Percentiles rank a stretch among this genome's conserved stretches.
phyloP scores from a whole-genome alignment of 2,329 filamentous ascomycete genomes.

The Aspergillus luchuensis region DNA sequence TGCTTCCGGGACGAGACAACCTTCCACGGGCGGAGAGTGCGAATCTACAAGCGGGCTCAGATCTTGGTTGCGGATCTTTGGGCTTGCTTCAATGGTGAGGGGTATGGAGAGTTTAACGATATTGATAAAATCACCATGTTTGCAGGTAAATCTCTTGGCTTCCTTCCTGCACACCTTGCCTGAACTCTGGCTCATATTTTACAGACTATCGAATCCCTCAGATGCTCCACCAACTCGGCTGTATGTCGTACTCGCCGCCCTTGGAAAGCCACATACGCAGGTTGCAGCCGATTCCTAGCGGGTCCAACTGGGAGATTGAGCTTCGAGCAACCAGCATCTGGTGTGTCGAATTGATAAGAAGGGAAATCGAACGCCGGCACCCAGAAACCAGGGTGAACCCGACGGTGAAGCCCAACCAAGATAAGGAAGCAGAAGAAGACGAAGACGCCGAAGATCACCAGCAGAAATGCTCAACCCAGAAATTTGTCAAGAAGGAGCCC shows the following conservation, averaged over 20 bases:
- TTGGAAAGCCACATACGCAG: slow-evolving; percentile 70
- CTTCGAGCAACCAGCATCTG: slow-evolving; percentile 92
- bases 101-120: slow-evolving; percentile 79
- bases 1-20: slow-evolving; percentile 81
- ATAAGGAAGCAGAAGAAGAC: slow-evolving; percentile 9
- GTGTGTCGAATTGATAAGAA: slow-evolving; percentile 85
- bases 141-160: slow-evolving; percentile 57
- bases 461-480: slow-evolving; percentile 20
- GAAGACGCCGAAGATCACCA: slow-evolving; percentile 10
- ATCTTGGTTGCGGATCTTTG: slow-evolving; percentile 95
- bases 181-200: not conserved
- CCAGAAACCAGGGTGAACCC: slow-evolving; percentile 59
- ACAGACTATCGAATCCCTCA: slow-evolving; percentile 92
- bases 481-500: slow-evolving; percentile 22
- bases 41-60: slow-evolving; percentile 90
- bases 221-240: slow-evolving; percentile 80
- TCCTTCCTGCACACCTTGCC: not conserved
- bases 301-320: slow-evolving; percentile 80
- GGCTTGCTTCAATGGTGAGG: slow-evolving; percentile 86
- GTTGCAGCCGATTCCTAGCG: slow-evolving; percentile 67
- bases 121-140: slow-evolving; percentile 98
- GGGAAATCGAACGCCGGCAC: slow-evolving; percentile 74
- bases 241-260: slow-evolving; percentile 79
- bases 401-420: not conserved
- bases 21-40: slow-evolving; percentile 74